Conservation (phyloP, 2,329 filamentous ascomycete species). For the Tetracladium maxilliforme region DNA sequence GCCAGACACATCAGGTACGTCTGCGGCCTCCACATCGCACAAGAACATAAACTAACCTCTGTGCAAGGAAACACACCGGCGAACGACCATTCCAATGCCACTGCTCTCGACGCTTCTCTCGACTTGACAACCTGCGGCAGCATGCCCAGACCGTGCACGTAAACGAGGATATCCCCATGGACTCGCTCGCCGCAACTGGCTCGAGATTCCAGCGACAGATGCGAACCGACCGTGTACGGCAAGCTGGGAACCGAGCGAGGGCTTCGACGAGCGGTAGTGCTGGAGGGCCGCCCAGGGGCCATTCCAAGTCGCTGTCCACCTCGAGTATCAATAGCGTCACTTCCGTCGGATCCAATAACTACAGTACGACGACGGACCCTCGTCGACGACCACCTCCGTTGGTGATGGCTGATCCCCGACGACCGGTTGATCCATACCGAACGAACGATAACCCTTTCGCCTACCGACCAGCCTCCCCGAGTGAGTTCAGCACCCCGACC, state of each 20-base stretch:
- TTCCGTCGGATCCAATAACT: constrained; percentile 46
- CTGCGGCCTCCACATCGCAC: constrained; percentile 4
- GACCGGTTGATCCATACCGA: constrained; percentile 29
- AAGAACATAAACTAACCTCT: constrained; percentile 13
- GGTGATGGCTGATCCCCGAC: constrained; percentile 65
- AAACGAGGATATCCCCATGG: constrained; percentile 89
- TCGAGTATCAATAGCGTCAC: constrained; percentile 72
- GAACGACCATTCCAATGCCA: constrained; percentile 96
- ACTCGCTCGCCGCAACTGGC: constrained; percentile 84
- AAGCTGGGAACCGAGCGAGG: constrained; percentile 56
- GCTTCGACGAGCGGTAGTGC: constrained; percentile 66
- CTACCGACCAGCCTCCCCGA: constrained; percentile 53
- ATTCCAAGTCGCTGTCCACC: constrained; percentile 64
- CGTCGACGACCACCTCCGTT: constrained; percentile 67
- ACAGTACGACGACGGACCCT: constrained; percentile 37
- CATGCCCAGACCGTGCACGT: constrained; percentile 97
- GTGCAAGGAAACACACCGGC: constrained; percentile 77
- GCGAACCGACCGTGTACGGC: constrained; percentile 69
- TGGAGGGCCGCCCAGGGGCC: constrained; percentile 57
- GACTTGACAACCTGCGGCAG: constrained; percentile 87
- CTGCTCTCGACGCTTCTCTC: constrained; percentile 82
- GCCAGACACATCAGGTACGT: constrained; percentile 80
- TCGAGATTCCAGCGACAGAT: constrained; percentile 89
- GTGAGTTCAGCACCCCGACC: constrained; percentile 68
- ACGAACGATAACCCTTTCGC: constrained; percentile 49